Conservation (phyloP, 2,329 filamentous ascomycete genomes). For the Neobulgaria alba region DNA sequence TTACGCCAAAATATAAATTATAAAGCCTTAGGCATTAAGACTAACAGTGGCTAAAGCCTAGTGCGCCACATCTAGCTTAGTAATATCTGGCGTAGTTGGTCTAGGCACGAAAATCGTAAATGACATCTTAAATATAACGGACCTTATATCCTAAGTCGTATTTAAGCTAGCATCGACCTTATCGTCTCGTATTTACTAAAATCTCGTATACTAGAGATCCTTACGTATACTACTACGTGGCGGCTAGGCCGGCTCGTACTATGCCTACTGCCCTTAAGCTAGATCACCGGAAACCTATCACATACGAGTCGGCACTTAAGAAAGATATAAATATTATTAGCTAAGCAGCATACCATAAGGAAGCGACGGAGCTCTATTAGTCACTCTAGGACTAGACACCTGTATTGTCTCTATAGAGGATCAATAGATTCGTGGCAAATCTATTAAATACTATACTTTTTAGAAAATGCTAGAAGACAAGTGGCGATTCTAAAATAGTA, state of each 20-base stretch:
- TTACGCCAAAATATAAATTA: background rate
- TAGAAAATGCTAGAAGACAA: background rate
- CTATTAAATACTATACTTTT: background rate
- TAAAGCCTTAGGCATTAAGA: constrained; percentile 1
- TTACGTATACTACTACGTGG: constrained; percentile 7
- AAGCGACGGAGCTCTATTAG: constrained; percentile 14
- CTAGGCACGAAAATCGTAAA: constrained; percentile 6
- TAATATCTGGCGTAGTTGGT: constrained; percentile 5
- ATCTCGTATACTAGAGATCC: constrained; percentile 3
- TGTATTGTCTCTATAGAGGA: background rate
- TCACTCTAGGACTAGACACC: background rate
- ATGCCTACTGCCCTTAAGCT: constrained; percentile 4
- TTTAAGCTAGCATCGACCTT: constrained; percentile 9
- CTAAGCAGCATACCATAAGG: constrained; percentile 5
- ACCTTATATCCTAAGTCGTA: constrained; percentile 4
- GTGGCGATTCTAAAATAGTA: constrained; percentile 1
- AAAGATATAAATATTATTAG: constrained; percentile 11
- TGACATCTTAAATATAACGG: constrained; percentile 3
- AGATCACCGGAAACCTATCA: constrained; percentile 2
- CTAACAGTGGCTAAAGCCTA: background rate
- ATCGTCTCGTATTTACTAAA: constrained; percentile 5
- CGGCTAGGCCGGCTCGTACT: constrained; percentile 1
- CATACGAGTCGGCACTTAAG: constrained; percentile 8
- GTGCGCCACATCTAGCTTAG: constrained; percentile 8
- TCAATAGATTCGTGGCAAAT: background rate